Evolutionary conservation across 192 early-diverging fungal species (phyloP).

Genomic region (Allomyces macrogynus): DNA sequence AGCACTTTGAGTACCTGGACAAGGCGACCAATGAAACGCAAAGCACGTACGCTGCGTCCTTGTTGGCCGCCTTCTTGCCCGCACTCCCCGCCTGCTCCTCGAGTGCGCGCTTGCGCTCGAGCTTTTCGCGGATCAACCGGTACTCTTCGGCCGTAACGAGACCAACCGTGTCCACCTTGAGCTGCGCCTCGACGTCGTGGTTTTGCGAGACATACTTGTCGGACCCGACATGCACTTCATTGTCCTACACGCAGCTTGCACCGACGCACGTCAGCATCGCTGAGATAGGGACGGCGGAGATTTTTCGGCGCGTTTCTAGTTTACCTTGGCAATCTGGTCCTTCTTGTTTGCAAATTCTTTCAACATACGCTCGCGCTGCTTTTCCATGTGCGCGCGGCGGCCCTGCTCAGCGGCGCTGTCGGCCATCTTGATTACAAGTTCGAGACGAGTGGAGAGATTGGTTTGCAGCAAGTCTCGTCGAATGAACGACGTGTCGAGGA

Average conservation of each 20-base stretch:
- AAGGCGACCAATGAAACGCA: slow-evolving; percentile 1
- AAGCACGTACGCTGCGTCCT: slow-evolving; percentile 2
- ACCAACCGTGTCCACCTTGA: slow-evolving; percentile 77
- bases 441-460: too few relatives aligned
- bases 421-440: too few relatives aligned
- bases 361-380: slow-evolving; percentile 43
- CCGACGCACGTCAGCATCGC: neutral
- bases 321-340: slow-evolving; percentile 41
- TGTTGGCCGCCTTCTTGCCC: slow-evolving; percentile 30
- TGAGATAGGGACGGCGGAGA: neutral
- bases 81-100: slow-evolving; percentile 56
- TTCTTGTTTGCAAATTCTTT: slow-evolving; percentile 47
- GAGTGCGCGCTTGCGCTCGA: slow-evolving; percentile 33
- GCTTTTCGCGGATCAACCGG: slow-evolving; percentile 54
- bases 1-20: neutral
- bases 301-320: too few relatives aligned
- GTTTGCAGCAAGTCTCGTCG: too few relatives aligned
- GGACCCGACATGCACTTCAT: slow-evolving; percentile 39
- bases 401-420: slow-evolving; percentile 2
- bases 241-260: slow-evolving; percentile 22
- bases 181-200: slow-evolving; percentile 54
- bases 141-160: slow-evolving; percentile 78
- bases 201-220: slow-evolving; percentile 63
- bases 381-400: slow-evolving; percentile 43
- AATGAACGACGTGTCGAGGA: too few relatives aligned